Percentiles rank a stretch among this genome's conserved stretches.
phyloP scores from a whole-genome alignment of 768 basidiomycete genomes.

The Tylopilus cervinicoccineus region DNA sequence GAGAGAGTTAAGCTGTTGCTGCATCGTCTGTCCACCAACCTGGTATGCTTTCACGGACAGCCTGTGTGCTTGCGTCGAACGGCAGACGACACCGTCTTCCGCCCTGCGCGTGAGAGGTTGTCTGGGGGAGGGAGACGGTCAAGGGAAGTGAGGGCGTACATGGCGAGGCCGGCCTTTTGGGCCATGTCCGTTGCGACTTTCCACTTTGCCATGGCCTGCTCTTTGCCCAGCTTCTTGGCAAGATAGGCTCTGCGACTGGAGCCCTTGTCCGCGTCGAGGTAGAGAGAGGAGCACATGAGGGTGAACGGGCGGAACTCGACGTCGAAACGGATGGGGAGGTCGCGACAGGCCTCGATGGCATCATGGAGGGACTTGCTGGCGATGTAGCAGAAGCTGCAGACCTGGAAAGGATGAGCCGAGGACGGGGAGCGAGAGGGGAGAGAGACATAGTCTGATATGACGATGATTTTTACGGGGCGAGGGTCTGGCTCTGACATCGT shows the following conservation, averaged over 20 bases:
- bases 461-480: slow-evolving; percentile 29
- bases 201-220: slow-evolving; percentile 24
- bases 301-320: slow-evolving; percentile 35
- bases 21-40: slow-evolving; percentile 38
- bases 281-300: slow-evolving; percentile 24
- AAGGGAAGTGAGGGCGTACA: slow-evolving; percentile 16
- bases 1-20: slow-evolving; percentile 33
- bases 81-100: slow-evolving; percentile 37
- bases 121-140: neutral
- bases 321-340: slow-evolving; percentile 33
- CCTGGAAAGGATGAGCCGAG: slow-evolving; percentile 18
- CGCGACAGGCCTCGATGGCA: slow-evolving; percentile 33
- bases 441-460: slow-evolving; percentile 35
- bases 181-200: slow-evolving; percentile 29
- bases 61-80: slow-evolving; percentile 41
- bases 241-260: slow-evolving; percentile 22
- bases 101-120: slow-evolving; percentile 20
- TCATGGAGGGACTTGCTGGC: slow-evolving; percentile 34
- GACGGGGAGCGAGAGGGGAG: neutral
- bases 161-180: slow-evolving; percentile 22
- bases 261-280: slow-evolving; percentile 18
- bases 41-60: slow-evolving; percentile 42
- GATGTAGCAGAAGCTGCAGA: slow-evolving; percentile 39
- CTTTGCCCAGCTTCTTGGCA: slow-evolving; percentile 25
- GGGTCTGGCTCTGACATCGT: slow-evolving; percentile 20